phyloP scores from a whole-genome alignment of 768 basidiomycete species.

The Termitomyces sp. region DNA sequence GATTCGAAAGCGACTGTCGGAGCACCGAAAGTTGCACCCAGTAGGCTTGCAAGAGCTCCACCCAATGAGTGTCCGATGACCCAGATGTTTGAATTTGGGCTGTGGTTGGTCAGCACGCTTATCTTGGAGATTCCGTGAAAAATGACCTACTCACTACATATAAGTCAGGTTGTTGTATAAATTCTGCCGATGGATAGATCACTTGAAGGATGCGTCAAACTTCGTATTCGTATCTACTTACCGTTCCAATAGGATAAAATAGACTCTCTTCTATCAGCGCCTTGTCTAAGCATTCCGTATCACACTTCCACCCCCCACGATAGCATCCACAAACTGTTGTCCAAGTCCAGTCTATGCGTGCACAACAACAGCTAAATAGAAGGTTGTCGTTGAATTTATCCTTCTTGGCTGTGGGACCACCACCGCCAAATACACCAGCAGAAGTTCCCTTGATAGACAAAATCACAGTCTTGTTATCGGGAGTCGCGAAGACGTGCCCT shows the following conservation, averaged over 20 bases:
- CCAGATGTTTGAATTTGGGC: conserved; percentile 86
- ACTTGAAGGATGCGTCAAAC: conserved; percentile 1
- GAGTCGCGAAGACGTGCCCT: conserved; percentile 85
- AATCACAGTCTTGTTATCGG: conserved; percentile 78
- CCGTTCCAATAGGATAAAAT: conserved; percentile 88
- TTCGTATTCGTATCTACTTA: conserved; percentile 30
- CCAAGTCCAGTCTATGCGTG: conserved; percentile 90
- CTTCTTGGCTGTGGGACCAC: conserved; percentile 82
- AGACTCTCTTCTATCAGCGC: conserved; percentile 73
- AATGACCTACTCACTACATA: conserved; percentile 52
- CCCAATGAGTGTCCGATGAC: conserved; percentile 71
- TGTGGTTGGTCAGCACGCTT: conserved; percentile 7
- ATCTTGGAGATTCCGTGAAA: not conserved
- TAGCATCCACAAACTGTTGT: conserved; percentile 90
- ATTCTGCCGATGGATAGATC: conserved; percentile 45
- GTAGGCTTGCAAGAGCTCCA: conserved; percentile 70
- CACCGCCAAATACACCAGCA: conserved; percentile 64
- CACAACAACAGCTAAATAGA: conserved; percentile 93
- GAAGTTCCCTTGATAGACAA: conserved; percentile 94
- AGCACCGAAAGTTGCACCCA: conserved; percentile 84
- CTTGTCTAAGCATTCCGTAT: conserved; percentile 69
- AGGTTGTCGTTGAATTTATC: conserved; percentile 94
- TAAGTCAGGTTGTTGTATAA: conserved; percentile 91
- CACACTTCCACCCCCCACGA: conserved; percentile 74
- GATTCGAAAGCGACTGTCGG: conserved; percentile 88